A percentile compares a stretch with the other conserved stretches of the same genome.
Conservation (phyloP, 768 basidiomycete species). For the Macrocybe gigantea region DNA sequence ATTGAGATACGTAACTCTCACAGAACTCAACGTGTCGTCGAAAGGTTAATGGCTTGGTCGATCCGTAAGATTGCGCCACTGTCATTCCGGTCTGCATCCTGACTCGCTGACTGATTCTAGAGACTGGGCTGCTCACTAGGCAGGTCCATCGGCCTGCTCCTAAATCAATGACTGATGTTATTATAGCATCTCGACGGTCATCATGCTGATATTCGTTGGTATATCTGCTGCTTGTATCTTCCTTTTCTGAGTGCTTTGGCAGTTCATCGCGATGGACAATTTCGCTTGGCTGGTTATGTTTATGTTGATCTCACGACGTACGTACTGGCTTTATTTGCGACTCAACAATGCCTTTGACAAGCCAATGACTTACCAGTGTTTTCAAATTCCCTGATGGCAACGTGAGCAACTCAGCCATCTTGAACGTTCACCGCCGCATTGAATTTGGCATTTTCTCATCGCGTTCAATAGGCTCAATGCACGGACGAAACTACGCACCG, state of each 20-base stretch:
- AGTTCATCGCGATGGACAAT: background rate
- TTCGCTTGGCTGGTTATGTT: background rate
- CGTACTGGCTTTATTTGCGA: background rate
- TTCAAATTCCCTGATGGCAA: slow-evolving; percentile 1
- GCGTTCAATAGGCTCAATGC: too few relatives aligned
- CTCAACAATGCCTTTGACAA: too few relatives aligned
- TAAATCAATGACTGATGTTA: too few relatives aligned
- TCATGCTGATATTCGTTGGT: background rate
- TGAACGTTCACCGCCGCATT: too few relatives aligned
- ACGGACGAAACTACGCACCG: too few relatives aligned
- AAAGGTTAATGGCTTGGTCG: slow-evolving; percentile 3
- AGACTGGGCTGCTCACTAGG: slow-evolving; percentile 3
- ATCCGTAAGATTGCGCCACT: background rate
- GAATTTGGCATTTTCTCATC: too few relatives aligned
- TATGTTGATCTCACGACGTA: background rate
- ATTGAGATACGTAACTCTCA: background rate
- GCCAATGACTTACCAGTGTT: background rate
- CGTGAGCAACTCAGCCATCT: background rate
- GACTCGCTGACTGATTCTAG: background rate
- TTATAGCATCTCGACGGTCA: background rate
- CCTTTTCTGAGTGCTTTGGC: too few relatives aligned
- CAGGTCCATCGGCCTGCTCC: background rate
- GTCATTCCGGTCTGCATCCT: background rate
- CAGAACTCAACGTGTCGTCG: slow-evolving; percentile 1
- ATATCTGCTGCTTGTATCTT: background rate